Base-by-base conservation (phyloP, 805 yeast genomes). In the Wickerhamiella occidentalis region DNA sequence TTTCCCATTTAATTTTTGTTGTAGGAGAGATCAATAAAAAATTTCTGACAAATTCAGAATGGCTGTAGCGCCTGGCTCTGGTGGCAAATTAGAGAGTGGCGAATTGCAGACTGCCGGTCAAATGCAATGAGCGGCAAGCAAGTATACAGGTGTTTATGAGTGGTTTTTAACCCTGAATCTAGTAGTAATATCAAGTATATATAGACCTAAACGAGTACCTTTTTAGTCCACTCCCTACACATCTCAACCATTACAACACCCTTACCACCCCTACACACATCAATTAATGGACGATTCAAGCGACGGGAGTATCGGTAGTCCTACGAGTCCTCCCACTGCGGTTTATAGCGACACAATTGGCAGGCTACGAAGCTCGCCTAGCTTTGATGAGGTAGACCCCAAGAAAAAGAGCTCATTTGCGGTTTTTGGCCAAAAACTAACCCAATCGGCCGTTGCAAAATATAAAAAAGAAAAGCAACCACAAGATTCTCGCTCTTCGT, bases 1-100 rank as follows among this genome's bases (percentile, higher is more conserved):
- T 52, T 54, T 11, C 45, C 56, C 56, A 55, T 55, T 2, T 9
- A 8, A 5, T 4, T 11, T 19, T 11, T 29, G 13, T 29, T 4
- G 7, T 29, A 13, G 33, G 6, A 29, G n/a, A 11, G 38, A 23
- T 37, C 25, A 21, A 37, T 37, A 21, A 37, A 37, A 18, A 37
- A n/a, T 6, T 33, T n/a, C 35, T 29, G 13, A 29, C 35, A 29
- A 29, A 29, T 29, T 6, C 4, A 29, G 4, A 29, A 23, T 6
- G 5, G 5, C 26, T 6, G 26, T 23, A 8, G 26, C 26, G 7
- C 3, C 33, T 29, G 33, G n/a, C 26, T 7, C 33, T 29, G 33
- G n/a, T 29, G n/a, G 33, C 33, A 9, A 9, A 25, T 6, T 9
- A 6, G 28, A 25, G 9, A 9, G 28, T 25, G 28, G 28, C 28